A percentile compares a stretch with the other conserved stretches of the same genome.
phyloP scores from a whole-genome alignment of 768 basidiomycete genomes.

The Mycena maculata region DNA sequence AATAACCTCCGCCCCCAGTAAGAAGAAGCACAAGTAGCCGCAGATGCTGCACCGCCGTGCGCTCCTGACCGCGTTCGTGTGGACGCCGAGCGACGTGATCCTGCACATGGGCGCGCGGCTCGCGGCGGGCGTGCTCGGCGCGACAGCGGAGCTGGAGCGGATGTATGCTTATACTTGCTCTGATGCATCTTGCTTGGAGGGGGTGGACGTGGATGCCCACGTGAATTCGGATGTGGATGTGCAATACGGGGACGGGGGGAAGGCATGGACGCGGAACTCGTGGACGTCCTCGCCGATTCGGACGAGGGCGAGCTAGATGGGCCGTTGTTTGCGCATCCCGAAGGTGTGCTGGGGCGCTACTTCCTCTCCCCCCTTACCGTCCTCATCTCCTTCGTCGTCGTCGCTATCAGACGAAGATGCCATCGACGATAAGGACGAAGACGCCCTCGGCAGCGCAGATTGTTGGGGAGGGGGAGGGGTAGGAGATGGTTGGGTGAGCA shows the following conservation, averaged over 20 bases:
- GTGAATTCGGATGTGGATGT: too few relatives aligned
- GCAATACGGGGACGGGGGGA: too few relatives aligned
- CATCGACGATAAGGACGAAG: constrained; percentile 36
- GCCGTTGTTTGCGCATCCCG: too few relatives aligned
- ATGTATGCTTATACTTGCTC: too few relatives aligned
- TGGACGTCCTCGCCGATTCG: too few relatives aligned
- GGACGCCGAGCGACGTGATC: constrained; percentile 70
- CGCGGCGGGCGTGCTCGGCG: constrained; percentile 67
- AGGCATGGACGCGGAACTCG: too few relatives aligned
- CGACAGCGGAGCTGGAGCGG: constrained; percentile 71
- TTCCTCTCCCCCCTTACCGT: too few relatives aligned
- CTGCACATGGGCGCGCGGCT: constrained; percentile 74
- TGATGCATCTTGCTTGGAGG: constrained; percentile 14
- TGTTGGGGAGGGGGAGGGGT: constrained; percentile 53
- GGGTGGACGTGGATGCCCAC: too few relatives aligned
- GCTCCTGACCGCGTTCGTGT: constrained; percentile 67
- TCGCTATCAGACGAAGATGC: constrained; percentile 42
- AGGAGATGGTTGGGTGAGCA: constrained; percentile 63
- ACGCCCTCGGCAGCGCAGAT: constrained; percentile 57
- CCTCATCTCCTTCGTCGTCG: too few relatives aligned
- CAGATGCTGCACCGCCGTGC: constrained; percentile 64
- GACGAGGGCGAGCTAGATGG: constrained; percentile 41
- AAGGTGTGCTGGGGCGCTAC: constrained; percentile 27
- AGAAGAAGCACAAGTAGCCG: constrained; percentile 56
- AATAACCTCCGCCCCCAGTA: constrained; percentile 63